phyloP scores from a whole-genome alignment of 352 stramenopile genomes.

The Pythium dissotocum region DNA sequence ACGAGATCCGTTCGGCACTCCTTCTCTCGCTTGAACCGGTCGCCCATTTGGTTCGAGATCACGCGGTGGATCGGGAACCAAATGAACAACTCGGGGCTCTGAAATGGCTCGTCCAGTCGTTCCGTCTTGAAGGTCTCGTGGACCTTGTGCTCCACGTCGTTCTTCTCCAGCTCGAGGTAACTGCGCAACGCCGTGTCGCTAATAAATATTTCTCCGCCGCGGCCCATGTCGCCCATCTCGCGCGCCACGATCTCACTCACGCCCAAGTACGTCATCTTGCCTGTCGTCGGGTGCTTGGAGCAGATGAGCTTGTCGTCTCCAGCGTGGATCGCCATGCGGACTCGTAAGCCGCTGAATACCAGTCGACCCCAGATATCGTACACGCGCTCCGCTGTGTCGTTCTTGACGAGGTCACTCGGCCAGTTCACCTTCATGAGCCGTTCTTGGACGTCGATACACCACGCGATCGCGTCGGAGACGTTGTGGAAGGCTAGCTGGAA shows the following conservation, averaged over 20 bases:
- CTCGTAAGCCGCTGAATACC: slow-evolving; percentile 69
- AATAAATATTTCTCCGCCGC: slow-evolving; percentile 71
- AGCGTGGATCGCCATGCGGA: slow-evolving; percentile 81
- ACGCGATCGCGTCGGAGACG: slow-evolving; percentile 63
- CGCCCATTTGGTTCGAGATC: slow-evolving; percentile 20
- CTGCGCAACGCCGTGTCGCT: slow-evolving; percentile 47
- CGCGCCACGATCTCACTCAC: slow-evolving; percentile 65
- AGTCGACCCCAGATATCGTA: slow-evolving; percentile 59
- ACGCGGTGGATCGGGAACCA: slow-evolving; percentile 22
- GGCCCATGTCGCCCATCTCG: slow-evolving; percentile 64
- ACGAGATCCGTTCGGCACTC: slow-evolving; percentile 22
- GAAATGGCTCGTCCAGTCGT: slow-evolving; percentile 11
- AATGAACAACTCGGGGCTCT: slow-evolving; percentile 21
- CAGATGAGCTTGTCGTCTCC: slow-evolving; percentile 62
- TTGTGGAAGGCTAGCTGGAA: slow-evolving; percentile 82
- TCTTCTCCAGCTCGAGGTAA: slow-evolving; percentile 44
- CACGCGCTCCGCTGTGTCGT: slow-evolving; percentile 40
- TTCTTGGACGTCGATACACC: slow-evolving; percentile 64
- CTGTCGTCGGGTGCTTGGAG: slow-evolving; percentile 68
- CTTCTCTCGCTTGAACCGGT: slow-evolving; percentile 28
- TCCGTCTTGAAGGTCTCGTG: slow-evolving; percentile 23
- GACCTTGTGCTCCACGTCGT: slow-evolving; percentile 19
- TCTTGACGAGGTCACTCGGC: slow-evolving; percentile 49
- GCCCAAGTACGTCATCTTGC: slow-evolving; percentile 78
- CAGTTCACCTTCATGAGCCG: slow-evolving; percentile 62